A percentile compares a stretch with the other conserved stretches of the same genome.
These are phyloP conservation scores for Gautieria morchelliformis DNA, from an alignment of 768 basidiomycete species.

Conservation along the genomic window DNA sequence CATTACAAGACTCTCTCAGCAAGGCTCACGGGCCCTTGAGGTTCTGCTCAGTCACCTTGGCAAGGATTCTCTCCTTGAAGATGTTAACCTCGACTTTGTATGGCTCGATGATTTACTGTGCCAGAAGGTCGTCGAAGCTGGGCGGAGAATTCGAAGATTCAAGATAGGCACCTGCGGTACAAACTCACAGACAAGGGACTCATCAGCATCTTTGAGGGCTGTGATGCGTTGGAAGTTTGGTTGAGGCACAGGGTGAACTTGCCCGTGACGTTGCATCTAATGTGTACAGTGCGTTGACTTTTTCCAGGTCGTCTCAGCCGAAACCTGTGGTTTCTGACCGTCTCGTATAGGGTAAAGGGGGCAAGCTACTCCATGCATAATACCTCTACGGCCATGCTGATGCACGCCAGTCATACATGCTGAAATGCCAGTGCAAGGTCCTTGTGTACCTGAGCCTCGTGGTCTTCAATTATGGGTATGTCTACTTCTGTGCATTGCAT, in stretches of 20 bases:
- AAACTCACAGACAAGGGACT: constrained; percentile 29
- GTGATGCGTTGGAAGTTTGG: constrained; percentile 24
- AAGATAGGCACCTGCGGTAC: constrained; percentile 28
- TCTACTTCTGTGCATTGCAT: not conserved
- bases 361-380: constrained; percentile 17
- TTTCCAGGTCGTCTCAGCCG: constrained; percentile 26
- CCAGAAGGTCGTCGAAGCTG: constrained; percentile 24
- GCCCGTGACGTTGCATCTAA: not conserved
- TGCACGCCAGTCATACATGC: constrained; percentile 49
- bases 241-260: constrained; percentile 28
- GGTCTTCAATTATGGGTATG: constrained; percentile 76
- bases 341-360: constrained; percentile 42
- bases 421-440: constrained; percentile 79
- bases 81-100: constrained; percentile 25
- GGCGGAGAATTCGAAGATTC: constrained; percentile 21
- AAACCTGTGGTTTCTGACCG: constrained; percentile 20
- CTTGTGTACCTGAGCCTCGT: constrained; percentile 57
- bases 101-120: constrained; percentile 32
- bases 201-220: constrained; percentile 24
- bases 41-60: constrained; percentile 18
- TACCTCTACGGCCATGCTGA: not conserved
- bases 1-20: constrained; percentile 26
- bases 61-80: constrained; percentile 24
- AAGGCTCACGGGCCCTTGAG: constrained; percentile 23
- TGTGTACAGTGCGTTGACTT: not conserved